Evolutionary conservation across 2,329 filamentous ascomycete genomes (phyloP).

Genomic region (Aspergillus calidoustus): DNA sequence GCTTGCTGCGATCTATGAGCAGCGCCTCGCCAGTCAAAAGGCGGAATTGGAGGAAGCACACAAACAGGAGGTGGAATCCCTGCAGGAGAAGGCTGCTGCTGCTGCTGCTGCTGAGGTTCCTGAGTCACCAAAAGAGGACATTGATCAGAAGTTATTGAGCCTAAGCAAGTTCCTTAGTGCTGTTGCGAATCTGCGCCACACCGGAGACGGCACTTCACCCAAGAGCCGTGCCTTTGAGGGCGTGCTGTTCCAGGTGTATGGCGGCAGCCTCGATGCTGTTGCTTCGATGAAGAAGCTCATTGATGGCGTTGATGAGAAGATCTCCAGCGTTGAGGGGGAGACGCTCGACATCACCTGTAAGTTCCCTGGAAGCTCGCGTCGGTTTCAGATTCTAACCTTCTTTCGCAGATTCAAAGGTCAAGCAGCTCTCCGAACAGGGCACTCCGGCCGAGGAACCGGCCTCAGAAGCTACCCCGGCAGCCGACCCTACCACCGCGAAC

Average conservation of each 20-base stretch:
- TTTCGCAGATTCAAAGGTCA: conserved; percentile 57
- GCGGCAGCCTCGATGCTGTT: conserved; percentile 64
- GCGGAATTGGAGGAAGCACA: conserved; percentile 59
- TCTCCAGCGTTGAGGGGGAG: conserved; percentile 61
- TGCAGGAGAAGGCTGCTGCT: conserved; percentile 55
- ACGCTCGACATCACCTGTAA: conserved; percentile 61
- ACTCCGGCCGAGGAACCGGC: conserved; percentile 44
- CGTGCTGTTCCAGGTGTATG: conserved; percentile 66
- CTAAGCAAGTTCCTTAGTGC: conserved; percentile 67
- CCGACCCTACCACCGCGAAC: conserved; percentile 65
- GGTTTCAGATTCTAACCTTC: conserved; percentile 10
- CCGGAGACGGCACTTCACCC: conserved; percentile 61
- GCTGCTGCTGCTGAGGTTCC: conserved; percentile 54
- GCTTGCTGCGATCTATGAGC: conserved; percentile 63
- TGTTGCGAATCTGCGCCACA: conserved; percentile 64
- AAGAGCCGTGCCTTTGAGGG: conserved; percentile 68
- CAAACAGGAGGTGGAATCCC: conserved; percentile 58
- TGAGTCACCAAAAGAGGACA: conserved; percentile 51
- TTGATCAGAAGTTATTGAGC: conserved; percentile 60
- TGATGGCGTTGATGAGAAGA: conserved; percentile 61
- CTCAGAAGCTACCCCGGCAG: conserved; percentile 41
- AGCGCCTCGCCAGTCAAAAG: conserved; percentile 60
- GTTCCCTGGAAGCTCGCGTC: conserved; percentile 31
- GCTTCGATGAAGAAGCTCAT: conserved; percentile 64
- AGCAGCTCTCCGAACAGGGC: conserved; percentile 53